phyloP scores from a whole-genome alignment of 2,329 filamentous ascomycete genomes.

The Ceratocystis destructans region DNA sequence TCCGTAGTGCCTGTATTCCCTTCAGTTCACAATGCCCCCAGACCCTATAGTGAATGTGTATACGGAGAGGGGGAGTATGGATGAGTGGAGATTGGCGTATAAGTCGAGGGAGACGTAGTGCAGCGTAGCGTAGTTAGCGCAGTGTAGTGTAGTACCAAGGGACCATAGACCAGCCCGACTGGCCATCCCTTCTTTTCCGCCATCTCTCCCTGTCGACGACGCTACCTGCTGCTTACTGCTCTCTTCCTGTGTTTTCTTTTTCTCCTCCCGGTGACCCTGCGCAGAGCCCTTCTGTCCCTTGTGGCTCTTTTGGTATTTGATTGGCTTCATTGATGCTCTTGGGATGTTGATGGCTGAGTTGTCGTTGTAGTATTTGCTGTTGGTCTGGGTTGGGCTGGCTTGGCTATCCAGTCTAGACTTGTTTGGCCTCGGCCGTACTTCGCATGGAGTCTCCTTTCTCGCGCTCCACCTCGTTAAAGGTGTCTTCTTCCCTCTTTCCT shows the following conservation, averaged over 20 bases:
- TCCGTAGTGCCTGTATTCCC: background rate
- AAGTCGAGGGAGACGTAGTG: conserved; percentile 1
- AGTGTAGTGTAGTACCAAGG: conserved; percentile 1
- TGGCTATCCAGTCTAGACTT: background rate
- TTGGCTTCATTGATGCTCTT: background rate
- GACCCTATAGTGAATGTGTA: background rate
- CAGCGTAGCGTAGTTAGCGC: background rate
- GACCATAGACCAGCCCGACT: background rate
- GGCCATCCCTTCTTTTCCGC: background rate
- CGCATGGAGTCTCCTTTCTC: background rate
- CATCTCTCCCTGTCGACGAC: background rate
- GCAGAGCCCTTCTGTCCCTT: background rate
- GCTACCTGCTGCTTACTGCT: background rate
- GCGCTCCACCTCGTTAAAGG: background rate
- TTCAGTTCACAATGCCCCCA: background rate
- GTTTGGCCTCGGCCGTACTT: background rate
- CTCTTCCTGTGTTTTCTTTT: background rate
- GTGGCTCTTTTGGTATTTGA: background rate
- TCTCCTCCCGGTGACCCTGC: background rate
- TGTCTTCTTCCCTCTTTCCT: too few species aligned
- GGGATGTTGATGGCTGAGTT: background rate
- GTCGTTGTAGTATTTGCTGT: background rate
- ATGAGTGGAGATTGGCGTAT: background rate
- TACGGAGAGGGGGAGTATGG: background rate
- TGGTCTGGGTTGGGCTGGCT: background rate